Base-by-base conservation (phyloP, 306 rosid genomes). In the Quercus variabilis region DNA sequence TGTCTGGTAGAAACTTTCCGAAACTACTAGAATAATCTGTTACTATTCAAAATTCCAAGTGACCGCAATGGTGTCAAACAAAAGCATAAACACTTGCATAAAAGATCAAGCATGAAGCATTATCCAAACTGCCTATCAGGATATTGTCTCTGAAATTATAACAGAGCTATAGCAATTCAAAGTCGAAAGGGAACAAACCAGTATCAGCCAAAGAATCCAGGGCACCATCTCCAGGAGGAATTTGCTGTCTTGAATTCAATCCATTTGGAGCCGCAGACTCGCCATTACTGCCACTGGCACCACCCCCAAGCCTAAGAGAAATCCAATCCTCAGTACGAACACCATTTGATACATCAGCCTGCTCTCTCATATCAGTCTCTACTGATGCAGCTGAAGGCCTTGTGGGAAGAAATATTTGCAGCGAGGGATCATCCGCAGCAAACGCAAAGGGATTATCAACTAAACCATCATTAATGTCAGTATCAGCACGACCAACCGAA, bases 331-430 rank as follows among this genome's bases (percentile, higher is more conserved):
- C 98, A 6, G 83, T 82, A 67, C 85, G 90, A 73, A 86, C 94
- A 69, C 97, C 98, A 89, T 96, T 91, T 28, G 99, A 84, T 68
- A 88, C 83, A 71, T 91, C 97, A 43, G 83, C 83, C 73, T 81
- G 91, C 74, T 93, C 94, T 88, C 93, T 91, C 80, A 89, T 80
- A 82, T 93, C 90, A 75, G 91, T 86, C 81, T 85, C 98, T 73
- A 80, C 43, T n/a, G 89, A 84, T 62, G 88, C 90, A 76, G 84
- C 96, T 8, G 87, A 87, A 26, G 98, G 99, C 80, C 86, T 93
- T 31, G 99, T 88, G 70, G 99, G 99, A 80, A 96, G 99, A 90
- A 96, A 96, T 55, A 96, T 91, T 85, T 96, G 96, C 75, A 96
- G 99, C 8, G 99, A 86, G 55, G 97, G 98, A 82, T 96, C 99